Evolutionary conservation across 768 basidiomycete species (phyloP).

Genomic region (Lyophyllum shimeji): DNA sequence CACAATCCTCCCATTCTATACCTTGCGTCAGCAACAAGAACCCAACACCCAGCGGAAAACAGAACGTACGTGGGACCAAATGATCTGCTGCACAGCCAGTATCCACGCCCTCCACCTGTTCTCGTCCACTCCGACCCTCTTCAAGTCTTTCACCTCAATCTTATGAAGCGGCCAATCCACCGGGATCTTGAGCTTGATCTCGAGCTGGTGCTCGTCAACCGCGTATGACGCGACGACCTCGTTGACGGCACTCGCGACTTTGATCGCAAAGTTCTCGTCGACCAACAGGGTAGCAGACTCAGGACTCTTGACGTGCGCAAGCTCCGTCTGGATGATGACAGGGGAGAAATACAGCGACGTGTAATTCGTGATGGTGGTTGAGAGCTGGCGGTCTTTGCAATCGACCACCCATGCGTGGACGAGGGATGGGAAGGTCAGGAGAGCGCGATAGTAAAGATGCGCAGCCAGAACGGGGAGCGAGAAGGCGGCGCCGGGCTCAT

Average conservation of each 20-base stretch:
- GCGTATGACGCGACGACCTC: conserved; percentile 85
- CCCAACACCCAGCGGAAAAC: neutral
- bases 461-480: conserved; percentile 72
- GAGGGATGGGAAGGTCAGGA: conserved; percentile 81
- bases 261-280: conserved; percentile 80
- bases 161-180: conserved; percentile 86
- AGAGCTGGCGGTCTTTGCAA: conserved; percentile 87
- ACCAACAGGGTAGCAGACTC: conserved; percentile 52
- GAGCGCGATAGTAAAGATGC: conserved; percentile 86
- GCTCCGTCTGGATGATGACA: conserved; percentile 78
- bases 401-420: conserved; percentile 84
- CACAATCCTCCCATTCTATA: conserved; percentile 83
- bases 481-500: conserved; percentile 49
- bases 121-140: conserved; percentile 85
- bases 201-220: conserved; percentile 92
- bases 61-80: conserved; percentile 76
- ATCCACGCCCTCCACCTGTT: conserved; percentile 93
- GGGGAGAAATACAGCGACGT: conserved; percentile 89
- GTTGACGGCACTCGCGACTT: conserved; percentile 66
- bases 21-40: neutral
- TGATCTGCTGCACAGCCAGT: conserved; percentile 86
- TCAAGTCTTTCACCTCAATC: conserved; percentile 85
- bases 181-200: conserved; percentile 85
- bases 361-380: conserved; percentile 70
- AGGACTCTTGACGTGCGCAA: conserved; percentile 68